Percentiles rank a stretch among this genome's conserved stretches.
These are phyloP conservation scores for Balamuthia mandrillaris DNA, from an alignment of 208 protist genomes.

Conservation along the genomic window DNA sequence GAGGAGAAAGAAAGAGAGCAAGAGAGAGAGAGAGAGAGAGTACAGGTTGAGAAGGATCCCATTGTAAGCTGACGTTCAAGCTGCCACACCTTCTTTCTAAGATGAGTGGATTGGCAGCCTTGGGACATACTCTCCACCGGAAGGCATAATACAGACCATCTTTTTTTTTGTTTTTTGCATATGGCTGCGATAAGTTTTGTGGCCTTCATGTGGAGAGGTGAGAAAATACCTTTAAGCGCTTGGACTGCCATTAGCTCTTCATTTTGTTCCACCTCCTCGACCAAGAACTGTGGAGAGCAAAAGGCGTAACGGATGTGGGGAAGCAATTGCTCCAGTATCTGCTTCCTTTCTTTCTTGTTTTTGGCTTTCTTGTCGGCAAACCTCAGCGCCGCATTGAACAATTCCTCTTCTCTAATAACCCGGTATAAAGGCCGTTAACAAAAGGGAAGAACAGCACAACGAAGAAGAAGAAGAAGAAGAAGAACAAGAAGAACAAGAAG, in stretches of 20 bases:
- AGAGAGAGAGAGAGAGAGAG: too few species aligned
- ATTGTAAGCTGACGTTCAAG: constrained; percentile 27
- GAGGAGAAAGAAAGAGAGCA: too few species aligned
- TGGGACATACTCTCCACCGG: neutral
- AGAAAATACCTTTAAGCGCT: neutral
- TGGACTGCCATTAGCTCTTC: constrained; percentile 5
- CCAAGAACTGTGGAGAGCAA: constrained; percentile 7
- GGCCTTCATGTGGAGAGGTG: constrained; percentile 2
- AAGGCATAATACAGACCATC: neutral
- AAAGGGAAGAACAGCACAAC: too few species aligned
- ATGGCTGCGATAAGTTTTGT: neutral
- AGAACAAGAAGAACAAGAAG: too few species aligned
- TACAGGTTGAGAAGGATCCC: constrained; percentile 1
- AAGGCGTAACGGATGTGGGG: constrained; percentile 22
- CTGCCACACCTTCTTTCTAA: neutral
- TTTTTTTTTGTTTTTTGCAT: neutral
- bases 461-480: too few species aligned
- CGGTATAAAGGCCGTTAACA: too few species aligned
- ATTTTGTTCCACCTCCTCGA: constrained; percentile 22
- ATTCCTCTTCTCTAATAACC: neutral
- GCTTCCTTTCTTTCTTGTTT: neutral
- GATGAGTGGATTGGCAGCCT: neutral
- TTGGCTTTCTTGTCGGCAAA: neutral
- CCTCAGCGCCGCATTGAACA: constrained; percentile 23
- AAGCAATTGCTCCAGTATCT: constrained; percentile 1